Conservation (phyloP, 1,284 basidiomycete species). For the Sporisorium graminicola region DNA sequence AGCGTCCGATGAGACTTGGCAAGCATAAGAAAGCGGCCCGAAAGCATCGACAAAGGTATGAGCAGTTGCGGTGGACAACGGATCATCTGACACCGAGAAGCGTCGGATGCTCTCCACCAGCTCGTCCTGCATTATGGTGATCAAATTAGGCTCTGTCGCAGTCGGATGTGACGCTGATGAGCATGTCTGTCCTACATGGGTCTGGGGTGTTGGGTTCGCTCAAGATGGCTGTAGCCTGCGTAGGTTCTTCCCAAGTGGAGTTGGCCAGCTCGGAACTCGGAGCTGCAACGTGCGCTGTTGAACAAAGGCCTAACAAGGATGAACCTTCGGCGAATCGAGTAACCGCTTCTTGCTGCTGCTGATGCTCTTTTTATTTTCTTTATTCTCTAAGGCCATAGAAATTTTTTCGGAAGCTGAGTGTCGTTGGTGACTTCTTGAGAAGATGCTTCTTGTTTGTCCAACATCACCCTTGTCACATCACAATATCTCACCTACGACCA, state of each 20-base stretch:
- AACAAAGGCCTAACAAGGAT: conserved; percentile 15
- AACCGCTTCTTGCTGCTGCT: conserved; percentile 7
- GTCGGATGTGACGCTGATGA: not conserved
- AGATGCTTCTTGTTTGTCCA: not conserved
- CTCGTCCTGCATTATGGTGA: conserved; percentile 20
- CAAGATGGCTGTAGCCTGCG: not conserved
- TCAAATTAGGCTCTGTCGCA: not conserved
- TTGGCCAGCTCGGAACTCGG: conserved; percentile 11
- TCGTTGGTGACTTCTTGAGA: conserved; percentile 15
- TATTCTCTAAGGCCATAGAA: not conserved
- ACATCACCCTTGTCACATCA: conserved; percentile 3
- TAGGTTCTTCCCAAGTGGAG: conserved; percentile 14
- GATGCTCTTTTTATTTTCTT: conserved; percentile 10
- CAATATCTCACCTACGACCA: not conserved
- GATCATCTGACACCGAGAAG: conserved; percentile 42
- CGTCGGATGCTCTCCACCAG: conserved; percentile 26
- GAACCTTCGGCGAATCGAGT: not conserved
- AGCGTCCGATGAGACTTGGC: not conserved
- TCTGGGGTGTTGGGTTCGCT: not conserved
- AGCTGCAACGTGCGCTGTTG: not conserved
- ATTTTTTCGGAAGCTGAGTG: conserved; percentile 22
- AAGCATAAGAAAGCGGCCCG: conserved; percentile 24
- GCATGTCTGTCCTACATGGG: not conserved
- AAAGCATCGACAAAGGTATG: conserved; percentile 42
- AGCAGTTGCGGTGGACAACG: conserved; percentile 42